Evolutionary conservation across 768 basidiomycete species (phyloP).

Genomic region (Mycena galopus): DNA sequence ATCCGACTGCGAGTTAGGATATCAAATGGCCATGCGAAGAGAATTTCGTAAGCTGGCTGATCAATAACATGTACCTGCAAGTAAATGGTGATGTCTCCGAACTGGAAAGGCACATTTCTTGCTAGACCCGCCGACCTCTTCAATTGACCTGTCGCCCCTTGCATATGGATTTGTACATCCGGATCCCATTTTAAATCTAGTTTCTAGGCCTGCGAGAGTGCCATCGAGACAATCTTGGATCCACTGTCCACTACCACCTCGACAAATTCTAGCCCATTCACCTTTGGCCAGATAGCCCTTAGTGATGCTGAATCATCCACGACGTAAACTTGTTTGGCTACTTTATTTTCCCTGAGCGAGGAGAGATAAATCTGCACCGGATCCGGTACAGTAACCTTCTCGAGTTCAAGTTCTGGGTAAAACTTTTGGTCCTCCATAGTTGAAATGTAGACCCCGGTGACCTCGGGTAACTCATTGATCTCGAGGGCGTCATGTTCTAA

Average conservation of each 20-base stretch:
- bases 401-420: background rate
- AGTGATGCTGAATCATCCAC: background rate
- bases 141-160: slow-evolving; percentile 14
- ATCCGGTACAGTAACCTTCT: background rate
- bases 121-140: slow-evolving; percentile 26
- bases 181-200: background rate
- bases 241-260: background rate
- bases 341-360: slow-evolving; percentile 12
- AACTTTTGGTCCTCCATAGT: background rate
- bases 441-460: background rate
- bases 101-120: slow-evolving; percentile 25
- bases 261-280: background rate
- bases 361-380: slow-evolving; percentile 6
- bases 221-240: background rate
- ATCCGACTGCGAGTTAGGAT: slow-evolving; percentile 30
- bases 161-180: slow-evolving; percentile 32
- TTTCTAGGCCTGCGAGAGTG: background rate
- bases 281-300: background rate
- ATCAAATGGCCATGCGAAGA: slow-evolving; percentile 38
- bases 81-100: slow-evolving; percentile 30
- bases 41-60: background rate
- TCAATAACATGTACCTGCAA: slow-evolving; percentile 30
- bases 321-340: background rate
- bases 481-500: background rate
- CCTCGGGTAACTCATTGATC: background rate